A percentile compares a stretch with the other conserved stretches of the same genome.
Conservation (phyloP, 108 stramenopile genomes). For the Nitzschia sp. region DNA sequence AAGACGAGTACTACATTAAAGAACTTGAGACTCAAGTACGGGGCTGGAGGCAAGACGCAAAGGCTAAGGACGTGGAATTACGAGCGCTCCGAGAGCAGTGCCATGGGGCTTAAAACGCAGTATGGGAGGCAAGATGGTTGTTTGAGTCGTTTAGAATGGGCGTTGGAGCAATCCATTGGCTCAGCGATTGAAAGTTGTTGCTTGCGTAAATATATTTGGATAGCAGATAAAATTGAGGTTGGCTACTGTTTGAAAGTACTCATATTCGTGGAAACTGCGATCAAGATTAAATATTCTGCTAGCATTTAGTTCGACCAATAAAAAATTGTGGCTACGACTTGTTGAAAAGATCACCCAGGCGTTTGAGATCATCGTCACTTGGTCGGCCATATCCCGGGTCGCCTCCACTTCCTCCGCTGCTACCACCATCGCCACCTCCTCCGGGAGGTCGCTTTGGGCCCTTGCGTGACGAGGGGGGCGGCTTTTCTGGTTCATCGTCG, state of each 20-base stretch:
- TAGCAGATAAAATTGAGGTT: no score
- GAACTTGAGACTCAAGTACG: conserved; percentile 10
- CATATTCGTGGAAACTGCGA: no score
- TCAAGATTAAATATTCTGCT: no score
- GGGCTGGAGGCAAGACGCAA: conserved; percentile 8
- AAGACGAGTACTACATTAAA: conserved; percentile 12
- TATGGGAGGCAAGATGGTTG: not conserved
- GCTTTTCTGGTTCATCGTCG: conserved; percentile 13
- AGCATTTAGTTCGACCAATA: no score
- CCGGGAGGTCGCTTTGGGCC: not conserved
- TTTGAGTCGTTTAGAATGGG: not conserved
- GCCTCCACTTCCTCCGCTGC: conserved; percentile 14
- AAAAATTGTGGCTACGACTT: no score
- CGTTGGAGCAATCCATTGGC: not conserved
- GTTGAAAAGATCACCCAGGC: conserved; percentile 31
- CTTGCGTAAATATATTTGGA: not conserved
- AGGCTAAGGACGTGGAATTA: conserved; percentile 7
- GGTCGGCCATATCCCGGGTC: conserved; percentile 22
- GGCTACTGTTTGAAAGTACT: no score
- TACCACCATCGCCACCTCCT: conserved; percentile 13
- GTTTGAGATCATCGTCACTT: conserved; percentile 32
- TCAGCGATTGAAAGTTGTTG: not conserved
- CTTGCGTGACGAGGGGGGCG: conserved; percentile 19
- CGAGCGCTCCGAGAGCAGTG: conserved; percentile 3
- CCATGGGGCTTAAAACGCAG: not conserved